Evolutionary conservation across 2,329 filamentous ascomycete genomes (phyloP), one percentile per base, ranked within the genome.

Genomic region (Exophiala lecanii-corni): DNA sequence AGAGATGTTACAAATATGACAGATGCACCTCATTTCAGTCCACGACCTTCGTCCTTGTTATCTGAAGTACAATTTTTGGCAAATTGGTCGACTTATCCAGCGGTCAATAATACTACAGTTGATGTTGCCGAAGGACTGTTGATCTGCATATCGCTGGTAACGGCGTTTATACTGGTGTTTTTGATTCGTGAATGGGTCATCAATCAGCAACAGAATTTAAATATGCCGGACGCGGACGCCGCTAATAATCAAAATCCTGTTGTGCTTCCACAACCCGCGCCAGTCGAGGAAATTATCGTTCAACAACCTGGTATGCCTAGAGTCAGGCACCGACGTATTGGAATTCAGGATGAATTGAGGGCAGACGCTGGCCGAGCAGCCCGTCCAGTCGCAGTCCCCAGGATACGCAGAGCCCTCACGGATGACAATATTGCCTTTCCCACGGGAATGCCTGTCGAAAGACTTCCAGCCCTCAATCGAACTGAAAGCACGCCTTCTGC

Each of bases 161-260:
- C 95, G 33, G 89, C 84, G 45, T 98, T 97, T 64, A 96, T 98
- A 46, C 70, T 98, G n/a, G 82, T 98, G 31, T 98, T 98, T 55
- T 69, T 98, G 3, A 96, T 98, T 35, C 75, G 94, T 35, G 92
- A 98, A 67, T 98, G 95, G 76, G 92, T 98, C 38, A 89, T 98
- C 7, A 92, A 98, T 62, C 92, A 98, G 62, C 92, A 98, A 60
- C 92, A 91, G 4, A 83, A 89, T 52, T 84, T 92, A 55, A 94
- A 94, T 57, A 82, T 92, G 71, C 83, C 81, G 1, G 82, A 65
- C 51, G 68, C 61, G 57, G 72, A 63, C 58, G 79, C 75, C 9
- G 75, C 70, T 5, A 31, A 35, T 10, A 17, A 35, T 35, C 33
- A 17, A 17, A 7, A 41, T 17, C 41, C 38, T 38, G 40, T 23